A percentile compares a stretch with the other conserved stretches of the same genome.
phyloP scores from a whole-genome alignment of 2,329 filamentous ascomycete species.

The Penicillium sp. region DNA sequence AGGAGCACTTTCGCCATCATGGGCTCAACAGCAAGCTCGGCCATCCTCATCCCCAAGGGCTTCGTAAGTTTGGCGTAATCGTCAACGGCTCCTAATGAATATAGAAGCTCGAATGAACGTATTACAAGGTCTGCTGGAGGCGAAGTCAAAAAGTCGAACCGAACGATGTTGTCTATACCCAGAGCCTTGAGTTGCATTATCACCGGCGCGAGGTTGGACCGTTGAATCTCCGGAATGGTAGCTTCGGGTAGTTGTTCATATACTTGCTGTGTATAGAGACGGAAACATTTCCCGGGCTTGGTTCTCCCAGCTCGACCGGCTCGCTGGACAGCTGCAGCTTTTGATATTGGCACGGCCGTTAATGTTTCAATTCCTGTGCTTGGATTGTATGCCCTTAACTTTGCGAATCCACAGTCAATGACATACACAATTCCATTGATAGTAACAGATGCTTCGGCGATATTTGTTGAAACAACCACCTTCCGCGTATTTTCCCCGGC shows the following conservation, averaged over 20 bases:
- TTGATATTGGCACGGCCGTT: constrained; percentile 80
- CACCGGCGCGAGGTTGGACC: constrained; percentile 85
- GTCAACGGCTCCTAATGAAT: constrained; percentile 83
- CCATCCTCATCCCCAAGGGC: constrained; percentile 88
- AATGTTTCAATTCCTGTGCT: constrained; percentile 85
- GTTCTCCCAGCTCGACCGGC: constrained; percentile 90
- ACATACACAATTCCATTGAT: constrained; percentile 92
- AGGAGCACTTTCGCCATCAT: constrained; percentile 94
- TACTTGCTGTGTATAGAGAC: constrained; percentile 81
- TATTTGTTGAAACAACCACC: constrained; percentile 92
- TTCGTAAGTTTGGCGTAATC: constrained; percentile 88
- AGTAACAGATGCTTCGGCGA: constrained; percentile 93
- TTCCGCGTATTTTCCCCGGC: constrained; percentile 82
- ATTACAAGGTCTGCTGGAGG: constrained; percentile 85
- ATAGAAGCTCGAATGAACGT: constrained; percentile 85
- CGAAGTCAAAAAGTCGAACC: constrained; percentile 86
- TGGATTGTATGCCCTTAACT: constrained; percentile 84
- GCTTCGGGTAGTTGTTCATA: constrained; percentile 70
- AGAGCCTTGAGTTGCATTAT: constrained; percentile 92
- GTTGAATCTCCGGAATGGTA: constrained; percentile 87
- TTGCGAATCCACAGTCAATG: constrained; percentile 88
- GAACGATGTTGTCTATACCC: constrained; percentile 90
- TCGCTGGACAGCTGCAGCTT: constrained; percentile 89
- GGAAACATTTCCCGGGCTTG: constrained; percentile 89
- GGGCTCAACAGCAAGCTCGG: constrained; percentile 88